These are phyloP conservation scores for Terfezia boudieri DNA, from an alignment of 495 filamentous ascomycete species.

Conservation along the genomic window DNA sequence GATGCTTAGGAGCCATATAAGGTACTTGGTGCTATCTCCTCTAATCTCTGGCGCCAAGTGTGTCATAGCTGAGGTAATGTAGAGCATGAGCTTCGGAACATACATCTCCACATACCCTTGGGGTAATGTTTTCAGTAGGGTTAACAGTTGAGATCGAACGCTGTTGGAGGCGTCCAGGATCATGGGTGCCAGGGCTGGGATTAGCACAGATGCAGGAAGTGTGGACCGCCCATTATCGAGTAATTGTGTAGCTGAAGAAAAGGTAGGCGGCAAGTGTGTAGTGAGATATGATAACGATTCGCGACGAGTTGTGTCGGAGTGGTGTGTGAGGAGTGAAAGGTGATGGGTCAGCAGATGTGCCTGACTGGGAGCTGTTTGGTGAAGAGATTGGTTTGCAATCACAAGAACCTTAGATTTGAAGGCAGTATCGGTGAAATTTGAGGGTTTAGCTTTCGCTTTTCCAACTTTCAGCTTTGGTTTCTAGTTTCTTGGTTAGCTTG, in stretches of 20 bases:
- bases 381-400: constrained; percentile 59
- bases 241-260: constrained; percentile 26
- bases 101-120: constrained; percentile 36
- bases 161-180: constrained; percentile 48
- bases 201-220: constrained; percentile 33
- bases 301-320: constrained; percentile 49
- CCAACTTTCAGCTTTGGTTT: constrained; percentile 91
- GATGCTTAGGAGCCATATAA: constrained; percentile 59
- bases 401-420: constrained; percentile 83
- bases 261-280: constrained; percentile 31
- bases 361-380: constrained; percentile 35
- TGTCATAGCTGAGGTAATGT: constrained; percentile 69
- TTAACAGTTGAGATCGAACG: constrained; percentile 56
- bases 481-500: constrained; percentile 21
- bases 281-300: constrained; percentile 69
- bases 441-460: constrained; percentile 64
- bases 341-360: constrained; percentile 56
- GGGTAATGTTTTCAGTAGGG: constrained; percentile 49
- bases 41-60: constrained; percentile 68
- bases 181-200: constrained; percentile 55
- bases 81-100: constrained; percentile 52
- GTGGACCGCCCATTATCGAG: constrained; percentile 24
- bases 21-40: constrained; percentile 41
- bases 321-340: constrained; percentile 50
- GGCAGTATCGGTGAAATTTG: constrained; percentile 77